Conservation (phyloP, 2,329 filamentous ascomycete species). For the Botrytis tulipae region DNA sequence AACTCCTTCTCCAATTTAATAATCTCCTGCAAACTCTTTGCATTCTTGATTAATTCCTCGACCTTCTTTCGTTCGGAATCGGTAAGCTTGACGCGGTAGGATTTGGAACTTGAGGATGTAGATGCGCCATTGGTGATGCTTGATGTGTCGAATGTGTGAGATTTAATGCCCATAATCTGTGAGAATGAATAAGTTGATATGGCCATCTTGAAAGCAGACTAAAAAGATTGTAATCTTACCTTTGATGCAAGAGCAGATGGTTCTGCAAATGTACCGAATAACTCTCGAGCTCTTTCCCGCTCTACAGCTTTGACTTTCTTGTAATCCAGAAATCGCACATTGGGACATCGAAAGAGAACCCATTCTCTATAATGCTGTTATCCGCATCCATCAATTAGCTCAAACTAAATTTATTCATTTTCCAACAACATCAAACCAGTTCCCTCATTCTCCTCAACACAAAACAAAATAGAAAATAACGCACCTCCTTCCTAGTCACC, state of each 20-base stretch:
- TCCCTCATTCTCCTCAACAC: not conserved
- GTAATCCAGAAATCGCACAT: slow-evolving; percentile 88
- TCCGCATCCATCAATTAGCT: slow-evolving; percentile 14
- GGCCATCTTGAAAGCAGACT: not conserved
- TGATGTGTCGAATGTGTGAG: slow-evolving; percentile 62
- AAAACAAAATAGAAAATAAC: slow-evolving; percentile 38
- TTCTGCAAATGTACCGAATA: slow-evolving; percentile 78
- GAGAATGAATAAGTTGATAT: not conserved
- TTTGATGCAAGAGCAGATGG: slow-evolving; percentile 78
- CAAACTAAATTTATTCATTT: not conserved
- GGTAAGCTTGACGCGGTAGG: slow-evolving; percentile 79
- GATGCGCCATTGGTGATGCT: slow-evolving; percentile 46
- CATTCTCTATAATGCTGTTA: slow-evolving; percentile 84
- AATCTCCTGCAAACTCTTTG: slow-evolving; percentile 87
- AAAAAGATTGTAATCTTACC: slow-evolving; percentile 43
- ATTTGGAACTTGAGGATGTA: slow-evolving; percentile 53
- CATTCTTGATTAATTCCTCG: slow-evolving; percentile 82
- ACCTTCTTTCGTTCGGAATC: slow-evolving; percentile 84
- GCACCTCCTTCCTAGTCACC: slow-evolving; percentile 85
- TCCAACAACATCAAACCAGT: not conserved
- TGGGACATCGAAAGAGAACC: slow-evolving; percentile 82
- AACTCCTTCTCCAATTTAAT: slow-evolving; percentile 86
- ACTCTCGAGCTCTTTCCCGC: slow-evolving; percentile 68
- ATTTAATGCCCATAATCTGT: slow-evolving; percentile 83
- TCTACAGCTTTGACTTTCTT: slow-evolving; percentile 87